Base-by-base conservation (phyloP, 208 protist species). In the Leishmania braziliensis region DNA sequence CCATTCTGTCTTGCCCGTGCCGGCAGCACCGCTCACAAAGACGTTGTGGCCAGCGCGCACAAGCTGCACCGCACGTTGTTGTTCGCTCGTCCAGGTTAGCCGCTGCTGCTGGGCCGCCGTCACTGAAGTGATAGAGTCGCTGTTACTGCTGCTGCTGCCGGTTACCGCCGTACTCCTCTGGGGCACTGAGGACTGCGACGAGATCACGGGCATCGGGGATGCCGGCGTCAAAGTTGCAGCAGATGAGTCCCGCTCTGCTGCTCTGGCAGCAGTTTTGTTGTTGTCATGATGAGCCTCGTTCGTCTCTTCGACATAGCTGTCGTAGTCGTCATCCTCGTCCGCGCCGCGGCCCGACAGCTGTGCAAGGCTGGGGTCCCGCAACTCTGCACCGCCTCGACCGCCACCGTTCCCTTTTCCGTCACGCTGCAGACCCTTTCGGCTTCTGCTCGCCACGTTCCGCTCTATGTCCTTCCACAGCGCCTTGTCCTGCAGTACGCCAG, bases 1-100 rank as follows among this genome's bases (percentile, higher is more conserved):
- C 90, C 90, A 95, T 72, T 85, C 84, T 53, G 92, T 92, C 84
- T 98, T 98, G 29, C 95, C 95, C 1, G 95, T 97, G 6, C 95
- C 95, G 4, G 92, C 92, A 23, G 86, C 82, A 14, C 95, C 95
- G 26, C 89, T 96, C 23, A 97, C 51, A 77, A 98, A 95, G 14
- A 97, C 84, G 81, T 91, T 95, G 60, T 79, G 54, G 1, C 95
- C 93, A 0, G 20, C 43, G n/a, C 77, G 76, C 26, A 95, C 48
- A 29, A 91, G 80, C 56, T 88, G 77, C 20, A 88, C 60, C 10
- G 92, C 92, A 62, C 69, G 79, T 43, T 80, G 78, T 79, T 94
- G 90, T 69, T 96, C 89, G 14, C 56, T 20, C 3, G 88, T 90
- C 87, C 89, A 94, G 33, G 75, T 58, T 58, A 12, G 36, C 70